Conservation (phyloP, 345 rosid species). For the Barbarea vulgaris region DNA sequence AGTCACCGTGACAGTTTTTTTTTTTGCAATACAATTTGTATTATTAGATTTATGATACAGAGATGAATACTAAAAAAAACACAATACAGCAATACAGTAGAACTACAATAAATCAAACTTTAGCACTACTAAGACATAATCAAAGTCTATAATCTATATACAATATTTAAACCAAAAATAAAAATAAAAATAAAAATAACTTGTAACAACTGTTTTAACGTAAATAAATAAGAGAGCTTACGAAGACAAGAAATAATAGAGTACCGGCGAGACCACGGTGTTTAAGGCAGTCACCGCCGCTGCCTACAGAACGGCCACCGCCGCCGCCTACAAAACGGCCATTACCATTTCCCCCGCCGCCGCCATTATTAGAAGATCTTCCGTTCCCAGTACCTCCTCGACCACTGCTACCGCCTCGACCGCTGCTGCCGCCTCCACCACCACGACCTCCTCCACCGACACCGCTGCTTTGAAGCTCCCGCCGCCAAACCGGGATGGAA, state of each 20-base stretch:
- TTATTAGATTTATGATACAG: neutral
- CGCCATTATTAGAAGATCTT: neutral
- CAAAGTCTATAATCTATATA: slow-evolving; percentile 25
- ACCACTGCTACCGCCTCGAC: slow-evolving; percentile 5
- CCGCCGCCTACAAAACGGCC: neutral
- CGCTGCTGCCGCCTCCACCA: neutral
- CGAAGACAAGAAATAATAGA: neutral
- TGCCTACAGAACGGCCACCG: neutral
- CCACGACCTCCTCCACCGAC: neutral
- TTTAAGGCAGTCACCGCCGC: slow-evolving; percentile 16
- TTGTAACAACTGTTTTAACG: neutral
- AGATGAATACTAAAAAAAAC: neutral
- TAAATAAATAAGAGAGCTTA: slow-evolving; percentile 3
- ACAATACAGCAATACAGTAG: neutral
- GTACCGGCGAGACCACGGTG: slow-evolving; percentile 4
- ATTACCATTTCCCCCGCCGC: slow-evolving; percentile 12
- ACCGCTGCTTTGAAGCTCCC: slow-evolving; percentile 19
- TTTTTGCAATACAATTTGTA: neutral
- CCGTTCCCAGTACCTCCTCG: slow-evolving; percentile 8
- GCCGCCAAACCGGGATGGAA: slow-evolving; percentile 6
- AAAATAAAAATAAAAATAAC: too few relatives aligned
- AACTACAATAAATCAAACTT: neutral
- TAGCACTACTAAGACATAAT: neutral
- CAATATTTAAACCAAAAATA: neutral
- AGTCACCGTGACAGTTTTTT: neutral